Conservation (phyloP, 495 filamentous ascomycete genomes). For the Pyrenula massariospora region DNA sequence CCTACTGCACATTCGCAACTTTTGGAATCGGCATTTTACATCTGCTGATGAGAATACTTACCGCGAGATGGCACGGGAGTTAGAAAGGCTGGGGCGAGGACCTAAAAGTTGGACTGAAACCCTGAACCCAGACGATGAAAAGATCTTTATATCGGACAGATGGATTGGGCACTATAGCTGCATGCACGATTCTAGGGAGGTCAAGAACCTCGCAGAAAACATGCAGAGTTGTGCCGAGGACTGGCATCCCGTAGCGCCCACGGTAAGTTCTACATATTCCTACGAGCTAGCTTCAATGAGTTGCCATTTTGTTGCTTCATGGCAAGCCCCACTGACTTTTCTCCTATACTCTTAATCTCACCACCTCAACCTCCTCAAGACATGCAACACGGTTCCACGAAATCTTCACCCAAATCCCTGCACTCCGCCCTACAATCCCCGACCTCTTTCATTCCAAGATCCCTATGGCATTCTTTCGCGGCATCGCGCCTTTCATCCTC, state of each 20-base stretch:
- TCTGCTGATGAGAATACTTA: background rate
- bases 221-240: background rate
- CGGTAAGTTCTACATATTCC: background rate
- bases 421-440: background rate
- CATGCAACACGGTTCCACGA: background rate
- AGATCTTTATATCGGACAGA: background rate
- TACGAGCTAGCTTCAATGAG: background rate
- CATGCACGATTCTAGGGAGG: background rate
- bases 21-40: background rate
- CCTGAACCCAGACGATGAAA: background rate
- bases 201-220: background rate
- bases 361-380: background rate
- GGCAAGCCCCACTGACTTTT: too few relatives aligned
- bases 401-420: background rate
- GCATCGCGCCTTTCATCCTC: background rate
- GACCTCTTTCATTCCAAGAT: background rate
- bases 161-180: background rate
- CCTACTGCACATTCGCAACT: constrained; percentile 1
- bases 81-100: background rate
- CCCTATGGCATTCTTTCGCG: background rate
- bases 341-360: background rate
- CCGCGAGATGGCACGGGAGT: background rate
- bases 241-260: background rate
- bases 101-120: background rate
- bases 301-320: too few relatives aligned